phyloP scores from a whole-genome alignment of 2,329 filamentous ascomycete genomes.

The Cadophora malorum region DNA sequence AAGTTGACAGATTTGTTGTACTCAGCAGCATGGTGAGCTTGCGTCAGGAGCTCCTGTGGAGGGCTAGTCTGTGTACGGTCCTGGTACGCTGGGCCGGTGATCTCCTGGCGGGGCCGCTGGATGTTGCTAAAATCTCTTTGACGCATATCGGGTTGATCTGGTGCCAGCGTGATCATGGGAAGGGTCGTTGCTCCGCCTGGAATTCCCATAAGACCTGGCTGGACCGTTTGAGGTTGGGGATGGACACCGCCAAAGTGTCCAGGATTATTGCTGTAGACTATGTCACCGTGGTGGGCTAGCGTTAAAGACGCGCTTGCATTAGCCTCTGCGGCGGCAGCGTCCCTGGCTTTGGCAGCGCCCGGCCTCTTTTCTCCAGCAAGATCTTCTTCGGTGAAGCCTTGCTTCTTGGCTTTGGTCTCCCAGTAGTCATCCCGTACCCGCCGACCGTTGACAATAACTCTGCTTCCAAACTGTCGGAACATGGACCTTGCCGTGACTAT shows the following conservation, averaged over 20 bases:
- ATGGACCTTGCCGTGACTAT: slow-evolving; percentile 98
- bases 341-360: slow-evolving; percentile 85
- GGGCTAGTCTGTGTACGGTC: slow-evolving; percentile 82
- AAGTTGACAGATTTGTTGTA: slow-evolving; percentile 86
- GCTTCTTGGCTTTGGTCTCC: slow-evolving; percentile 96
- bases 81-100: slow-evolving; percentile 85
- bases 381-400: slow-evolving; percentile 97
- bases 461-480: slow-evolving; percentile 97
- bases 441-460: slow-evolving; percentile 87
- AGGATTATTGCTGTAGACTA: slow-evolving; percentile 82
- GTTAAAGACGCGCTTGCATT: slow-evolving; percentile 61
- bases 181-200: slow-evolving; percentile 73
- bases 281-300: slow-evolving; percentile 78
- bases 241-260: slow-evolving; percentile 67
- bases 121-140: slow-evolving; percentile 84
- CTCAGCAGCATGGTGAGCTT: slow-evolving; percentile 87
- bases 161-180: slow-evolving; percentile 82
- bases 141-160: slow-evolving; percentile 78
- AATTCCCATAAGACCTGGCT: slow-evolving; percentile 73
- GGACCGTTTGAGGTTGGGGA: slow-evolving; percentile 72
- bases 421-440: slow-evolving; percentile 97
- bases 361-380: slow-evolving; percentile 95
- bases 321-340: slow-evolving; percentile 74
- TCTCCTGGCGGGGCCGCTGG: slow-evolving; percentile 85
- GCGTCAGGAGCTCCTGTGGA: slow-evolving; percentile 79